These are phyloP conservation scores for Aciculosporium take DNA, from an alignment of 2,329 filamentous ascomycete species.

Conservation along the genomic window DNA sequence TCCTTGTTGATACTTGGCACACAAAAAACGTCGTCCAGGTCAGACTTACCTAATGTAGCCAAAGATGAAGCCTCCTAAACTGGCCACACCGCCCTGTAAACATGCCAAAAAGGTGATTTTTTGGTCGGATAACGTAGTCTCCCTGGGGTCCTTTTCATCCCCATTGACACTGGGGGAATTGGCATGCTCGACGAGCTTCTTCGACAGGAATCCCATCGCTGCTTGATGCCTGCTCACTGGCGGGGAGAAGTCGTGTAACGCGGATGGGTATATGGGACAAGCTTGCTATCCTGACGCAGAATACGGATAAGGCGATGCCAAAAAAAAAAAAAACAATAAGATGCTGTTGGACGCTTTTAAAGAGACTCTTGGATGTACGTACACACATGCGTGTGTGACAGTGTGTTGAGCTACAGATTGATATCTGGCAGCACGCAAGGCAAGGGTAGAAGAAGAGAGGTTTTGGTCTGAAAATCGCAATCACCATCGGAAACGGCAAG, in stretches of 20 bases:
- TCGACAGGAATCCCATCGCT: slow-evolving; percentile 3
- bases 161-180: neutral
- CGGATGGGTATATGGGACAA: neutral
- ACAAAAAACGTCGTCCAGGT: neutral
- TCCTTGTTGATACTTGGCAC: neutral
- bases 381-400: too few species aligned
- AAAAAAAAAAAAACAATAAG: neutral
- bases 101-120: slow-evolving; percentile 27
- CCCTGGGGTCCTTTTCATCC: neutral
- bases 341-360: too few species aligned
- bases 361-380: too few species aligned
- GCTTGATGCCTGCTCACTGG: neutral
- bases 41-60: slow-evolving; percentile 37
- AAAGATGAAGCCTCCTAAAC: slow-evolving; percentile 43
- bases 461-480: too few species aligned
- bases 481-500: too few species aligned
- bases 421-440: too few species aligned
- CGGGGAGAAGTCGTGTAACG: neutral
- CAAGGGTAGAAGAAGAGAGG: too few species aligned
- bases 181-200: neutral
- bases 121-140: slow-evolving; percentile 8
- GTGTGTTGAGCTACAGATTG: too few species aligned
- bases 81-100: slow-evolving; percentile 36
- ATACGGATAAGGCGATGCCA: neutral
- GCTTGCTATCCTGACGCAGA: neutral